These are phyloP conservation scores for Vaccinium corymbosum DNA, from an alignment of 148 eudicot genomes.

Conservation along the genomic window DNA sequence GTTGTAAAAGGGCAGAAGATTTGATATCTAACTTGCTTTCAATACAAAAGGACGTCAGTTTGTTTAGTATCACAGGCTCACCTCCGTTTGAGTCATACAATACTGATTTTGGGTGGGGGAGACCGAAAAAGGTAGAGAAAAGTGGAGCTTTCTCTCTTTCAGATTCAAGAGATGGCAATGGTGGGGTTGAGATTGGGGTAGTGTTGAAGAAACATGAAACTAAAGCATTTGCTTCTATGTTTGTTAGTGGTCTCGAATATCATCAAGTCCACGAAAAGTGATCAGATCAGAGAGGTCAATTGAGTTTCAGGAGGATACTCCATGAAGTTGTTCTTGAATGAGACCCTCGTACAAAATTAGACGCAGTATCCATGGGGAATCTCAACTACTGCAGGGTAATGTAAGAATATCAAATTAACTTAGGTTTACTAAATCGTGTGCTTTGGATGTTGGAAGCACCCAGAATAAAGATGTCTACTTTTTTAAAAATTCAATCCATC, in stretches of 20 bases:
- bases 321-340: too few relatives aligned
- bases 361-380: too few relatives aligned
- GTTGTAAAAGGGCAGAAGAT: background rate
- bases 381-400: too few relatives aligned
- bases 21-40: background rate
- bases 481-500: too few relatives aligned
- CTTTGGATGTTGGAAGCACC: too few relatives aligned
- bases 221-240: background rate
- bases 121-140: background rate
- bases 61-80: background rate
- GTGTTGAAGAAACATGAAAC: constrained; percentile 11
- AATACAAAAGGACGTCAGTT: background rate
- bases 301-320: background rate
- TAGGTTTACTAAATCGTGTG: too few relatives aligned
- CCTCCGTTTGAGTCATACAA: constrained; percentile 7
- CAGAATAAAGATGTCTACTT: too few relatives aligned
- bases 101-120: constrained; percentile 18
- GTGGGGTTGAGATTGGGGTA: constrained; percentile 9
- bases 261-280: background rate
- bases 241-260: constrained; percentile 4
- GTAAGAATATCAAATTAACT: too few relatives aligned
- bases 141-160: constrained; percentile 6
- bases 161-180: constrained; percentile 3
- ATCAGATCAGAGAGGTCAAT: background rate
- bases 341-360: too few relatives aligned